Conservation (phyloP, 208 protist genomes). For the Leishmania tarentolae region DNA sequence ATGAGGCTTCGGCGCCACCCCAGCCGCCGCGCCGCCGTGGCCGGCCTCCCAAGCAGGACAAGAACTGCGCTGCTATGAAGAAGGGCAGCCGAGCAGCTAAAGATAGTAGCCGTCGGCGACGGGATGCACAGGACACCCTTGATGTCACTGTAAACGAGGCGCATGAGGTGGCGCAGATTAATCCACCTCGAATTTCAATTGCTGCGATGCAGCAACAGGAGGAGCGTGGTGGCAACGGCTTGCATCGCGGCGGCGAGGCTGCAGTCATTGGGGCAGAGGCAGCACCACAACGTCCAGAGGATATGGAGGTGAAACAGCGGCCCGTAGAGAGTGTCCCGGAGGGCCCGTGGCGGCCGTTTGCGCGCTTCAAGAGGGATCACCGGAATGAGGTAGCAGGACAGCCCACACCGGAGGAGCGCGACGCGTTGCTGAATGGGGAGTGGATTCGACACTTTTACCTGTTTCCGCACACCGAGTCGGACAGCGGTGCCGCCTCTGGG, state of each 20-base stretch:
- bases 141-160: constrained; percentile 9
- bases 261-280: background rate
- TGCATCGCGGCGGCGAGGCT: background rate
- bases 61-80: background rate
- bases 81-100: constrained; percentile 4
- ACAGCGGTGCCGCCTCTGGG: background rate
- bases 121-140: background rate
- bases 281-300: constrained; percentile 16
- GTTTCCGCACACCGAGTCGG: constrained; percentile 38
- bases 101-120: constrained; percentile 5
- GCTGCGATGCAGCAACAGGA: constrained; percentile 45
- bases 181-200: constrained; percentile 36
- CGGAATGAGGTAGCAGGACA: constrained; percentile 28
- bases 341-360: constrained; percentile 81
- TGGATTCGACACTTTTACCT: constrained; percentile 90
- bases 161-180: constrained; percentile 23
- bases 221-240: background rate
- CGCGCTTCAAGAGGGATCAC: constrained; percentile 49
- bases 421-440: constrained; percentile 69
- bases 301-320: constrained; percentile 25
- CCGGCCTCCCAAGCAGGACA: constrained; percentile 13
- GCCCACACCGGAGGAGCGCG: constrained; percentile 83
- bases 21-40: constrained; percentile 7
- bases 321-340: constrained; percentile 50
- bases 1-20: background rate